Base-by-base conservation (phyloP, 1,284 basidiomycete genomes). In the Ustilago nuda region DNA sequence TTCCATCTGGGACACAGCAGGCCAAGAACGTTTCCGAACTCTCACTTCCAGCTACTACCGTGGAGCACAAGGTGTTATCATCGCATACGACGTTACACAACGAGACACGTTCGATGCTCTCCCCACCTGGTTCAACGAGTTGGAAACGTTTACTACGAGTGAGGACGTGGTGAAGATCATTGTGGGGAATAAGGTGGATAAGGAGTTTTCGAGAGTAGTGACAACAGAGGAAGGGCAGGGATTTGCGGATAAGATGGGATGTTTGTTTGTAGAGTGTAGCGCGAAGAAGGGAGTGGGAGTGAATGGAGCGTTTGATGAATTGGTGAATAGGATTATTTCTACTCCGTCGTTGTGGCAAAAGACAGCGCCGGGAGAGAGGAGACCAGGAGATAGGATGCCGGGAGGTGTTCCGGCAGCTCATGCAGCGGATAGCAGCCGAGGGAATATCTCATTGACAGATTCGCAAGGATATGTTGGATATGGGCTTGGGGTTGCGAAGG, bases 61-160 rank as follows among this genome's bases (percentile, higher is more conserved):
- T 46, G 95, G 94, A 5, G 94, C 94, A 35, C 94, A 97, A 82
- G 94, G 94, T 8, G 92, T 98, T 65, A 93, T 99, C 72, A 89
- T 99, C 58, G 95, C 97, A 1, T 99, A 98, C 86, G 95, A 98
- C 86, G 94, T 98, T 19, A 91, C 95, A 3, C 94, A 92, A 78
- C 89, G 94, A 39, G 92, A 93, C 82, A 92, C 94, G 0, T 99
- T 97, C 84, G 94, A 97, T 53, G 93, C 94, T 13, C 89, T 98
- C 15, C 92, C 94, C 13, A 89, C 91, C 61, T 99, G 97, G 96
- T 94, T 93, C 86, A 91, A 91, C 58, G 96, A 99, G 86, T 91
- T 99, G 11, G 94, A 97, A 83, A 96, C 93, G 30, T 98, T 98
- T 84, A 93, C 95, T 56, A 79, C 77, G 9, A 78, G 71, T 33